Base-by-base conservation (phyloP, 2,329 filamentous ascomycete genomes). In the Arachnopeziza araneosa region DNA sequence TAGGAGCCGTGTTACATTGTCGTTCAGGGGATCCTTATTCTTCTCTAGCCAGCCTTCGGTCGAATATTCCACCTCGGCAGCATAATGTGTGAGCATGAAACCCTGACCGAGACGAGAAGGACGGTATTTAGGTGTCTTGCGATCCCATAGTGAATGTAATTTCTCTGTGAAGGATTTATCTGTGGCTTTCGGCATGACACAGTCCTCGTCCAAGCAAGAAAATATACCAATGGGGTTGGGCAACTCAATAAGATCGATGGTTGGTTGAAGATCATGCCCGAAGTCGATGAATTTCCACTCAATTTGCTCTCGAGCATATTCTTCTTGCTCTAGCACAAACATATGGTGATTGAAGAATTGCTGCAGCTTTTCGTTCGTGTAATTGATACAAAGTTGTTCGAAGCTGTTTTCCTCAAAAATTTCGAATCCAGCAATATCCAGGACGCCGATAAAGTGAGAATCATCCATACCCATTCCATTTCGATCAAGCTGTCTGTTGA, bases 261-360 rank as follows among this genome's bases (percentile, higher is more conserved):
- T 99, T 0, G 95, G 95, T 73, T 99, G 96, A 24, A 99, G 80
- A 71, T 99, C 95, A 63, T 93, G 92, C 21, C 95, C 95, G 72
- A 99, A 99, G 75, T 99, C 95, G 71, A 99, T 99, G 73, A 99
- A 99, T 71, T 98, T 92, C 95, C 95, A 99, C 76, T 99, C 95
- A 67, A 99, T 99, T 74, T 97, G 91, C 73, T 99, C 95, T 54
- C 93, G 82, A 9, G 95, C 93, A 74, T 99, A 99, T 74, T 99
- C 95, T 74, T 99, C 95, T 71, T 99, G 95, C 73, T 99, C 95
- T 8, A 99, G 80, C 10, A 99, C 95, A 71, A 99, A 99, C 95
- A 99, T 99, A 78, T 99, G 96, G 73, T 99, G 95, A 70, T 99
- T 99, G 83, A 99, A 99, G 75, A 99, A 99, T 68, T 99, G 95